Conservation (phyloP, 176 grass and related monocot genomes). For the Musa acuminata region DNA sequence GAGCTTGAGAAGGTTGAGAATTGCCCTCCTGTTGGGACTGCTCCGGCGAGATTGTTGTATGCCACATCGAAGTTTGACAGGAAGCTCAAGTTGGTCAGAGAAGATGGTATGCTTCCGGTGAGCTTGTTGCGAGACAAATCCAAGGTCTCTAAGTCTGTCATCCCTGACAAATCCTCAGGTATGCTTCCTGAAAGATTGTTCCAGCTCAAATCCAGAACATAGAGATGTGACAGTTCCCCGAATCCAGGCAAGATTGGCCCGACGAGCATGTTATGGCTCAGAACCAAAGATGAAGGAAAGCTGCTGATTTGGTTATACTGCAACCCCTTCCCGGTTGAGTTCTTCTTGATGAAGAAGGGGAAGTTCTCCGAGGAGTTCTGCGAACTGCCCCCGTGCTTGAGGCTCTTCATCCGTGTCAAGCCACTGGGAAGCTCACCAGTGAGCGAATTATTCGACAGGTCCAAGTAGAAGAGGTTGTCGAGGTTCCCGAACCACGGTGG, state of each 20-base stretch:
- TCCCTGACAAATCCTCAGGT: slow-evolving; percentile 54
- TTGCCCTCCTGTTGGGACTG: slow-evolving; percentile 67
- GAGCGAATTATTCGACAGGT: slow-evolving; percentile 82
- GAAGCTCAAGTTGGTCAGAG: slow-evolving; percentile 64
- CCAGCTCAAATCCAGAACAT: slow-evolving; percentile 51
- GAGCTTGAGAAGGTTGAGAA: slow-evolving; percentile 58
- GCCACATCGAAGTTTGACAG: slow-evolving; percentile 75
- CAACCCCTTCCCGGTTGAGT: slow-evolving; percentile 52
- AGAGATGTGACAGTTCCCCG: slow-evolving; percentile 47
- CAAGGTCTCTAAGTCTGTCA: slow-evolving; percentile 60
- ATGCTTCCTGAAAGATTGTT: slow-evolving; percentile 76
- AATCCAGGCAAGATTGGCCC: slow-evolving; percentile 46
- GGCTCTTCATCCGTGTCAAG: slow-evolving; percentile 52
- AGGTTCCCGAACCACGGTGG: slow-evolving; percentile 50
- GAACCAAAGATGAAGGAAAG: slow-evolving; percentile 66
- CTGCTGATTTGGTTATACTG: slow-evolving; percentile 85
- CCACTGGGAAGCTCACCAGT: slow-evolving; percentile 50
- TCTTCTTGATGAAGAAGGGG: slow-evolving; percentile 64
- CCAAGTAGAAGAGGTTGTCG: slow-evolving; percentile 73
- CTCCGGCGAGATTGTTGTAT: slow-evolving; percentile 54
- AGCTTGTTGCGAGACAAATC: slow-evolving; percentile 73
- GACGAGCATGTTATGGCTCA: slow-evolving; percentile 50
- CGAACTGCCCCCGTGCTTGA: slow-evolving; percentile 24
- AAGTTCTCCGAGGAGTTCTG: slow-evolving; percentile 31
- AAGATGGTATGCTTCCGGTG: slow-evolving; percentile 60